A percentile compares a stretch with the other conserved stretches of the same genome.
Conservation (phyloP, 2,329 filamentous ascomycete genomes). For the Exutisphaerella laricina region DNA sequence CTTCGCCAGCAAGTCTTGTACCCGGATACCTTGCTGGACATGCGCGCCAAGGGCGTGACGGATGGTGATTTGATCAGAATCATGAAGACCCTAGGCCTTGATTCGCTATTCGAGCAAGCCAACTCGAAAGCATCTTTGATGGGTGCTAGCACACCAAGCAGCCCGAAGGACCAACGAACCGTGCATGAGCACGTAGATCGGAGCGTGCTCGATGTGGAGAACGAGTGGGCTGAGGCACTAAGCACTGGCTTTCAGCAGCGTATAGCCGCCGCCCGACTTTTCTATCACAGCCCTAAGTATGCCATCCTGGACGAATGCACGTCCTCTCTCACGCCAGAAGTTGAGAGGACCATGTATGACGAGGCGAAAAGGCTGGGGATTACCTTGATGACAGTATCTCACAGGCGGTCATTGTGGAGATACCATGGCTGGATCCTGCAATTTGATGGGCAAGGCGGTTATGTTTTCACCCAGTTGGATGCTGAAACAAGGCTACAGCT, state of each 20-base stretch:
- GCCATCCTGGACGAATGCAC: slow-evolving; percentile 98
- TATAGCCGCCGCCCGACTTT: slow-evolving; percentile 90
- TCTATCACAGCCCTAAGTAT: slow-evolving; percentile 88
- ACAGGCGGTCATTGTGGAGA: slow-evolving; percentile 88
- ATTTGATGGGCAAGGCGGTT: slow-evolving; percentile 91
- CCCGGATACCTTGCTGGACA: slow-evolving; percentile 79
- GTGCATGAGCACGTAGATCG: slow-evolving; percentile 6
- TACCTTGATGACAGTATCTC: slow-evolving; percentile 94
- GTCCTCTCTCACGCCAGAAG: slow-evolving; percentile 87
- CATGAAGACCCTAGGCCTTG: slow-evolving; percentile 73
- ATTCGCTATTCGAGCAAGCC: slow-evolving; percentile 71
- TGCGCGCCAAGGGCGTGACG: slow-evolving; percentile 76
- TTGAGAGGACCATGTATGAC: slow-evolving; percentile 95
- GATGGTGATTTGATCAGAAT: slow-evolving; percentile 75
- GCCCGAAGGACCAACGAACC: slow-evolving; percentile 13
- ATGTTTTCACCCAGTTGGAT: slow-evolving; percentile 83
- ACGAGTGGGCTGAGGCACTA: slow-evolving; percentile 93
- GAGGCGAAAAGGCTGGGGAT: slow-evolving; percentile 87
- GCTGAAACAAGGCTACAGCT: slow-evolving; percentile 77
- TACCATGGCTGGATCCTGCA: slow-evolving; percentile 93
- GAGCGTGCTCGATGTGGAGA: slow-evolving; percentile 80
- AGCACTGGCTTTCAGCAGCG: slow-evolving; percentile 91
- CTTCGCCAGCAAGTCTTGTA: slow-evolving; percentile 98
- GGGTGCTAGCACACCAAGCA: slow-evolving; percentile 9
- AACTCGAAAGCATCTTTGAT: slow-evolving; percentile 33